phyloP scores from a whole-genome alignment of 352 stramenopile genomes.

The Blastocystis sp. region DNA sequence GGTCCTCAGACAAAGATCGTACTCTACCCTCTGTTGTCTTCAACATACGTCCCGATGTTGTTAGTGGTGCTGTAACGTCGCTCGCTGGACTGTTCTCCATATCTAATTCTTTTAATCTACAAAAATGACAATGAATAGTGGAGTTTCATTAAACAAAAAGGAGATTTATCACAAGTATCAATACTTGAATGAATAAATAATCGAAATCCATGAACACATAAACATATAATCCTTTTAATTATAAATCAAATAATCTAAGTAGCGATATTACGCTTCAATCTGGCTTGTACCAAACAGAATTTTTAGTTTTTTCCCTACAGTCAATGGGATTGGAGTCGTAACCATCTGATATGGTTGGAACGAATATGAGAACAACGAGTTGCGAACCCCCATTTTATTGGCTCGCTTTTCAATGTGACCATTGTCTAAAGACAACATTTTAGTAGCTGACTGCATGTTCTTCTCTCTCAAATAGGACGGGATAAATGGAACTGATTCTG shows the following conservation, averaged over 20 bases:
- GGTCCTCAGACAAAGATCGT: conserved; percentile 37
- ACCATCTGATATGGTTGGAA: conserved; percentile 41
- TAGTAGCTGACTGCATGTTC: not conserved
- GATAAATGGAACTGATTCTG: not conserved
- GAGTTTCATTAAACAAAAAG: not conserved
- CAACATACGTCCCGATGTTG: conserved; percentile 6
- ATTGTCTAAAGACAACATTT: not conserved
- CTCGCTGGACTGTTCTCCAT: not conserved
- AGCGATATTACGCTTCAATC: conserved; percentile 20
- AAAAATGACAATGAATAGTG: not conserved
- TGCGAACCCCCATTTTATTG: not conserved
- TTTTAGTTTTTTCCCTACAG: not conserved
- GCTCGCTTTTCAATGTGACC: not conserved
- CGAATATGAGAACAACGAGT: not conserved
- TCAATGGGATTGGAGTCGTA: not conserved
- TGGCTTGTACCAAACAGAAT: conserved; percentile 51
- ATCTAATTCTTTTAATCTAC: too few species aligned
- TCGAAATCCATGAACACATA: not conserved
- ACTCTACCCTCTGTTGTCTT: conserved; percentile 38
- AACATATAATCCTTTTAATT: not conserved
- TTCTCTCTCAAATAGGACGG: not conserved
- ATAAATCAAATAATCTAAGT: not conserved
- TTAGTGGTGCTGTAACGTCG: not conserved
- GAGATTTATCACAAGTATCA: too few species aligned
- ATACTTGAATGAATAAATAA: too few species aligned